Percentiles rank a stretch among this genome's conserved stretches.
Evolutionary conservation across 441 rosid species (phyloP).

Genomic region (Pelargonium myrrhifolium): DNA sequence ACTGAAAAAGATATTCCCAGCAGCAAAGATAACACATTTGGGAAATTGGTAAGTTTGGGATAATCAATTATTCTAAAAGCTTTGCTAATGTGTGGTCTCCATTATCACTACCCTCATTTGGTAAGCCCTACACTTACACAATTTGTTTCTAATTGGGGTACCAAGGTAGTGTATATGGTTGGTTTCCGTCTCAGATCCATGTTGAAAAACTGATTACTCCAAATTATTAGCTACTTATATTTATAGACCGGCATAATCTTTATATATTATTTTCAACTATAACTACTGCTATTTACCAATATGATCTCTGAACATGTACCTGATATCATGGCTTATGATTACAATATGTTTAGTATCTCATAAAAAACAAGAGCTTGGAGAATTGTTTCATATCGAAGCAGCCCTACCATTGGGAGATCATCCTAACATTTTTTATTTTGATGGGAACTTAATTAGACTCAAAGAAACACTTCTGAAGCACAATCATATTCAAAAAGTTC

Average conservation of each 20-base stretch:
- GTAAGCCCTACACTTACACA: not conserved
- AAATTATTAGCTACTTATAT: not conserved
- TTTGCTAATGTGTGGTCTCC: not conserved
- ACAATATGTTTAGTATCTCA: not conserved
- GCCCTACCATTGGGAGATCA: not conserved
- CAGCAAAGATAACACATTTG: slow-evolving; percentile 55
- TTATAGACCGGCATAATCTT: not conserved
- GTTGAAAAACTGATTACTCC: not conserved
- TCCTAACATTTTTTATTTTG: not conserved
- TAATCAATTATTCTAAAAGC: not conserved
- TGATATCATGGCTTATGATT: not conserved
- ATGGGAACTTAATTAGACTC: not conserved
- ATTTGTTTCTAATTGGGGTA: not conserved
- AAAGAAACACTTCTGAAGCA: slow-evolving; percentile 1
- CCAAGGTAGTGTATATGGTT: not conserved
- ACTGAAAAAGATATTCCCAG: slow-evolving; percentile 43
- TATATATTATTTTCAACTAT: not conserved
- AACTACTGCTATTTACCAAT: not conserved
- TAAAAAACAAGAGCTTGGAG: not conserved
- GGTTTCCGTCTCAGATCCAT: not conserved
- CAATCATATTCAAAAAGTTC: not conserved
- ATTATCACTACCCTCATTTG: not conserved
- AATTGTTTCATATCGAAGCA: not conserved
- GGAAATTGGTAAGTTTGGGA: slow-evolving; percentile 53
- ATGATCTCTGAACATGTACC: not conserved